Conservation (phyloP, 352 stramenopile species). For the Phytophthora melonis region DNA sequence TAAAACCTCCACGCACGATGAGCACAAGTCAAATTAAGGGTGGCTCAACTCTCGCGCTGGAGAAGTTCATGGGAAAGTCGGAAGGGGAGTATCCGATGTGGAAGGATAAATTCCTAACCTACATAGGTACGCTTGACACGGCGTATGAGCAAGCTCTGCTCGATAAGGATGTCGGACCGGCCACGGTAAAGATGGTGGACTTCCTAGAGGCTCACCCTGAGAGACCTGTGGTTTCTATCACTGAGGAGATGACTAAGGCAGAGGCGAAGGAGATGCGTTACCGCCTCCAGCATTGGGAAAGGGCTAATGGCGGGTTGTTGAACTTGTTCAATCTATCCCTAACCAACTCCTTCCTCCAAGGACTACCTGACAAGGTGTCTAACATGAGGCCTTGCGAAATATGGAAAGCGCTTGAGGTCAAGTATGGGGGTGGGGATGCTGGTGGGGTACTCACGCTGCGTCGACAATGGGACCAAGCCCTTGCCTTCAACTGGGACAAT, state of each 20-base stretch:
- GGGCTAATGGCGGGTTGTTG: neutral
- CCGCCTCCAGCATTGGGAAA: neutral
- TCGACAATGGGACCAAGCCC: constrained; percentile 2
- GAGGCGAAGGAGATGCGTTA: neutral
- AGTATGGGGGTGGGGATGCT: neutral
- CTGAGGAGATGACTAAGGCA: neutral
- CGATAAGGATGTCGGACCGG: no score
- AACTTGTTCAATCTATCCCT: neutral
- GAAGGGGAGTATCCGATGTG: no score
- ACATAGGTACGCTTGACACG: no score
- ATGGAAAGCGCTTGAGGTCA: neutral
- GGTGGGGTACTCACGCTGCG: neutral
- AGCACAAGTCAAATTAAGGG: no score
- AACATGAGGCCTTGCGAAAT: neutral
- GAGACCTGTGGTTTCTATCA: neutral
- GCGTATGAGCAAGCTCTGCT: no score
- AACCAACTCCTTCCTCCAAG: neutral
- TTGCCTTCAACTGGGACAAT: constrained; percentile 6
- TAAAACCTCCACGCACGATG: no score
- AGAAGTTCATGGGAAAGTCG: no score
- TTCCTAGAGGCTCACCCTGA: neutral
- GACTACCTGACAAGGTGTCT: neutral
- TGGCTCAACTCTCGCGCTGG: no score
- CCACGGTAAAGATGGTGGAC: no score
- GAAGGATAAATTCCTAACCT: no score